Evolutionary conservation across 176 grass and related monocot species (phyloP), one percentile per base, ranked within the genome.

Genomic region (Lolium perenne): DNA sequence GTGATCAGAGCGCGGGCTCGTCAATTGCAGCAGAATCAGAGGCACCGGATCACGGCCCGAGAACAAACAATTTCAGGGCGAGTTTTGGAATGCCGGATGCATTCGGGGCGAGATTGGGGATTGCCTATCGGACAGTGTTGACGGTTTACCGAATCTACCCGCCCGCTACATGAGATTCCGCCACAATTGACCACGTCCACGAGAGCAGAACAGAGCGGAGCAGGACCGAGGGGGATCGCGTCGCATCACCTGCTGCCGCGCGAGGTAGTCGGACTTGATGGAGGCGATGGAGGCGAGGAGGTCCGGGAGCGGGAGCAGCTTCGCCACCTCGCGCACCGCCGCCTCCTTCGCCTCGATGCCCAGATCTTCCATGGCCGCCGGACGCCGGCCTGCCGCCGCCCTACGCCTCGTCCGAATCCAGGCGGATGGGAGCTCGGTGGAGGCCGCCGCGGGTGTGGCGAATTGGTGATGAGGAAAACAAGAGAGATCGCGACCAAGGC

Each of bases 321-420:
- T 98, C 50, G 96, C 96, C 76, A 98, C 96, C 93, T 98, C 96
- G 16, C 96, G 96, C 68, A 98, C 96, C 46, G 96, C 93, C 14
- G 96, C 86, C 43, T 98, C 96, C 84, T 95, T 98, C 5, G 96
- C 92, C 78, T 98, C 96, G 74, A 98, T 98, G 84, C 93, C 96
- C 92, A 94, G 86, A 95, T 98, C 93, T 79, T 98, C 93, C 96
- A 98, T 95, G 78, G 79, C 85, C n/a, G 57, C 61, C 38, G 60
- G 51, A 38, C 81, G 49, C 55, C 81, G 57, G 80, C 50, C 51
- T 41, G 72, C 53, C 41, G 77, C 84, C 32, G 78, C 80, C 48
- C 49, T 88, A 25, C 74, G 66, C 32, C 67, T 38, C 88, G 76
- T 18, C n/a, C 15, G 81, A 69, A 87, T 84, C 81, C 49, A 77